Evolutionary conservation across 1,139 yeast species (phyloP), one percentile per base, ranked within the genome.

Genomic region (Scheffersomyces stambukii): DNA sequence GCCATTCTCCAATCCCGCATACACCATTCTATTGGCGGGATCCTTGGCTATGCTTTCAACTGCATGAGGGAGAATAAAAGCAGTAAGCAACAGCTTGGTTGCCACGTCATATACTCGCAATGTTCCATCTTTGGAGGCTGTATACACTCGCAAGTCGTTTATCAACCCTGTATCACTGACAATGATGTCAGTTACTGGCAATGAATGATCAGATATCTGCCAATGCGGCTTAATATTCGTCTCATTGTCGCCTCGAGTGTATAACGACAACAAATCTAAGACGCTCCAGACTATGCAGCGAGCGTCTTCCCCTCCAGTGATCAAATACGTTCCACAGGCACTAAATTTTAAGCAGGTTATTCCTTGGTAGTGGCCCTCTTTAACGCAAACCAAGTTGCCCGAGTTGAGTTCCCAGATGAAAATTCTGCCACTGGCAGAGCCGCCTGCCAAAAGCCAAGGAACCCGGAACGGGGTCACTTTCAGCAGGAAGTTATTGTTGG

Each of bases 371-470:
- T 91, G 98, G 1, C 86, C 81, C 29, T 85, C 91, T 45, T 76
- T 77, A 7, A 78, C 91, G 37, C 75, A 68, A 20, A 89, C 46
- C 34, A 91, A 62, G 27, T 76, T 61, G 1, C 98, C 96, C 4
- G 93, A 80, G n/a, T 69, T 54, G 30, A 86, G 48, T 43, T 85
- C 96, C 97, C 98, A 91, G 4, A 89, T 54, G 48, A 82, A 83
- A 13, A 91, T 43, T 45, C 80, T 74, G 9, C 97, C 98, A 10
- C 80, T 50, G 35, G 64, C 52, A 29, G 91, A 68, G 30, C 88
- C 85, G 40, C 84, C 94, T 3, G 75, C 81, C 8, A 81, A 69
- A 21, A 89, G 57, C 77, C 85, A 85, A 9, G 83, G 82, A 25
- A 70, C 51, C 38, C 74, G 57, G 48, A 67, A 72, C 23, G 48